Evolutionary conservation across 306 rosid genomes (phyloP), one percentile per base, ranked within the genome.

Genomic region (Acmispon strigosus): DNA sequence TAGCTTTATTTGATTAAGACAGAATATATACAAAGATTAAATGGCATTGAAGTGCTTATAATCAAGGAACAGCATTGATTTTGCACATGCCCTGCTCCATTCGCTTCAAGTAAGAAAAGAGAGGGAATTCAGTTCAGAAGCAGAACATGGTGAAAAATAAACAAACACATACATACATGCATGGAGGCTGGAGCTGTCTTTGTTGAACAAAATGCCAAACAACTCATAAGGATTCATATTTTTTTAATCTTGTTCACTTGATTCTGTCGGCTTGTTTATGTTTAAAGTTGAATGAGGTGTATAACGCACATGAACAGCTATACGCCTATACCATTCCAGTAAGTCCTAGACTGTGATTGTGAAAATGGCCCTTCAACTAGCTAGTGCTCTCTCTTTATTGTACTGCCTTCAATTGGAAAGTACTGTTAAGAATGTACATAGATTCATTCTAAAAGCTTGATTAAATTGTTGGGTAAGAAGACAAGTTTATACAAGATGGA

Each of bases 181-280:
- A 69, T 54, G 32, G 80, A 75, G 11, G 43, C 0, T 7, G 43
- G 37, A 32, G 56, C 20, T 74, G 62, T 80, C 74, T 37, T 17
- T 69, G 77, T 75, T 62, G 54, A 9, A 49, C 34, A 64, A 80
- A 66, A 48, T 65, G 68, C 70, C 64, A 65, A 66, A 39, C 27
- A 68, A 58, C 36, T 8, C 39, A 41, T 56, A 56, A 39, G 5
- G 41, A 32, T 43, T 13, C 22, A 20, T 14, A 14, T 71, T 20
- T 14, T 19, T 71, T 20, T 54, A 1, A 32, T 70, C 22, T 10
- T 54, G 39, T 22, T 55, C 48, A 45, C 29, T 54, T 77, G 72
- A 43, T 62, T 47, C 27, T 62, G 76, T 60, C 65, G 50, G 76
- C 8, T 41, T 27, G 70, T 69, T 68, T 51, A 32, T 29, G 74